phyloP scores from a whole-genome alignment of 345 rosid genomes.

The Gossypium rotundifolium region DNA sequence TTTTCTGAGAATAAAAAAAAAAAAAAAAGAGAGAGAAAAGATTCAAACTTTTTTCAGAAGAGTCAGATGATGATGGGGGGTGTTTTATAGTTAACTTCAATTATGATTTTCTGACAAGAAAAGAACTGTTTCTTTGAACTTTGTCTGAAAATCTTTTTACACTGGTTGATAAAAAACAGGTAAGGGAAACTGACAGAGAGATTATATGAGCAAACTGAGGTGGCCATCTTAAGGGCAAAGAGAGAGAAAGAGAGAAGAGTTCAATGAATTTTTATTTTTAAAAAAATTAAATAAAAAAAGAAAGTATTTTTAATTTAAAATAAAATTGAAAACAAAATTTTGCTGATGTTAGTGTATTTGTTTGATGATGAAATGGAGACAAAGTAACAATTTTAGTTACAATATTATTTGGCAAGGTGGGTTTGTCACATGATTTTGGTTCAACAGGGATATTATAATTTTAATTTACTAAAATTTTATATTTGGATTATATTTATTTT shows the following conservation, averaged over 20 bases:
- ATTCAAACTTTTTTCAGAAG: slow-evolving; percentile 3
- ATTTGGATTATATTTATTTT: too few species aligned
- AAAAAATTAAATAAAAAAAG: background rate
- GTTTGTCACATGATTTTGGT: background rate
- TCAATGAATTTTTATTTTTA: background rate
- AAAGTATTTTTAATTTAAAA: background rate
- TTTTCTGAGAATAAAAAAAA: slow-evolving; percentile 8
- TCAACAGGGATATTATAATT: background rate
- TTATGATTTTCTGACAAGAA: background rate
- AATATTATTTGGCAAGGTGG: background rate
- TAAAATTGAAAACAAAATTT: background rate
- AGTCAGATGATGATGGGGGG: background rate
- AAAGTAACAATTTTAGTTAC: too few species aligned
- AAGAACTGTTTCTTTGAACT: background rate
- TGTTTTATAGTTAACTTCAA: background rate
- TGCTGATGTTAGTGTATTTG: background rate
- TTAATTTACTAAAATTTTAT: too few species aligned
- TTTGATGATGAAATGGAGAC: background rate
- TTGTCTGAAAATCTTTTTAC: background rate
- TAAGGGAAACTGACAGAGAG: background rate
- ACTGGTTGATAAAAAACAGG: background rate
- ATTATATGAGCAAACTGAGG: background rate
- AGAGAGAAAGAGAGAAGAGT: background rate
- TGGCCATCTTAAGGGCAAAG: background rate
- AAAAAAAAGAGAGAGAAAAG: too few species aligned